phyloP scores from a whole-genome alignment of 768 basidiomycete species.

The Mrakia blollopis region DNA sequence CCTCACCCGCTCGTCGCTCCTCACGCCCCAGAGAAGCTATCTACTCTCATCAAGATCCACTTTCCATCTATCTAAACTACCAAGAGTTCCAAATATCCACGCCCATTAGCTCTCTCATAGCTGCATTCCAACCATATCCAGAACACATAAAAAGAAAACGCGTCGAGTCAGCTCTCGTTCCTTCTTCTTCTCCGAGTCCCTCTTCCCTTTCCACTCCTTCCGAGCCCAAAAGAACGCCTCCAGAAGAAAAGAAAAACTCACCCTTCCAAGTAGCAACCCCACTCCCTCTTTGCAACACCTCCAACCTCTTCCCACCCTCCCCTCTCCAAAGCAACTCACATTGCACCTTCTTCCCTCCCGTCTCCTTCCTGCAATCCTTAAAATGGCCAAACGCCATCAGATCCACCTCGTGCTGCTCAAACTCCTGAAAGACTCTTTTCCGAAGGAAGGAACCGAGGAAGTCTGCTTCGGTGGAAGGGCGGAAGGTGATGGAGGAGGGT shows the following conservation, averaged over 20 bases:
- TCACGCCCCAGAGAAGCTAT: too few relatives aligned
- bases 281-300: slow-evolving; percentile 7
- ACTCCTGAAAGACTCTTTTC: not conserved
- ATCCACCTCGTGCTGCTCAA: slow-evolving; percentile 23
- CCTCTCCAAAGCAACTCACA: not conserved
- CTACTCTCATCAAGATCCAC: too few relatives aligned
- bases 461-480: slow-evolving; percentile 2
- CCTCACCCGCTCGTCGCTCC: too few relatives aligned
- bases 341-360: not conserved
- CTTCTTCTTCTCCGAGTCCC: not conserved
- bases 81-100: slow-evolving; percentile 24
- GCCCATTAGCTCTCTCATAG: slow-evolving; percentile 25
- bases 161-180: not conserved
- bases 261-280: slow-evolving; percentile 27
- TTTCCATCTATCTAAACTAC: too few relatives aligned
- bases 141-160: too few relatives aligned
- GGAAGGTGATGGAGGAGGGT: not conserved
- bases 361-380: not conserved
- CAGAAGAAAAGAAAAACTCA: not conserved
- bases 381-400: not conserved
- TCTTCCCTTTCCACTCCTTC: not conserved
- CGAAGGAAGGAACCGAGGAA: slow-evolving; percentile 15
- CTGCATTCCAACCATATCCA: not conserved
- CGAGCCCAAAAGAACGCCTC: too few relatives aligned
- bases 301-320: slow-evolving; percentile 1